phyloP scores from a whole-genome alignment of 495 filamentous ascomycete genomes.

The Podospora pseudocomata region DNA sequence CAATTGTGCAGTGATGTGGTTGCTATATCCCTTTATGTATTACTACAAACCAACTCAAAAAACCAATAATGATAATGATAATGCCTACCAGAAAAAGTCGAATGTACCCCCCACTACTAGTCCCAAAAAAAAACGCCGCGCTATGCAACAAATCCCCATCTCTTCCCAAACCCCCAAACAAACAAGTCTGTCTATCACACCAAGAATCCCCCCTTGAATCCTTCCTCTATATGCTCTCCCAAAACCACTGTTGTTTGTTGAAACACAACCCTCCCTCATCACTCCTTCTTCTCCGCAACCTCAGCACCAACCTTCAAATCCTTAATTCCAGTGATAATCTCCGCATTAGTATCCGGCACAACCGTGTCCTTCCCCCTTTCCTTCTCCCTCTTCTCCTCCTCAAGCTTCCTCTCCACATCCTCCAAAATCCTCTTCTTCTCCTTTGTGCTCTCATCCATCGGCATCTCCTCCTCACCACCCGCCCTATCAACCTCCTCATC shows the following conservation, averaged over 20 bases:
- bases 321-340: slow-evolving; percentile 50
- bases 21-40: neutral
- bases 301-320: slow-evolving; percentile 35
- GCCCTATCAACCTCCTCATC: slow-evolving; percentile 11
- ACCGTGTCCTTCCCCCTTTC: slow-evolving; percentile 12
- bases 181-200: neutral
- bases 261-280: neutral
- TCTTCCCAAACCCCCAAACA: neutral
- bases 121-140: slow-evolving; percentile 19
- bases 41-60: neutral
- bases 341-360: slow-evolving; percentile 41
- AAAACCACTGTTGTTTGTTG: neutral
- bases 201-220: slow-evolving; percentile 13
- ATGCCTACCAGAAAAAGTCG: neutral
- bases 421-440: neutral
- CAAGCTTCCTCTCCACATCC: slow-evolving; percentile 3
- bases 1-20: too few species aligned
- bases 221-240: slow-evolving; percentile 1
- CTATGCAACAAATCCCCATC: slow-evolving; percentile 26
- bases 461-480: slow-evolving; percentile 20
- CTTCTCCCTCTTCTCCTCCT: slow-evolving; percentile 2
- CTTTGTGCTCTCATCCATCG: neutral
- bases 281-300: slow-evolving; percentile 19
- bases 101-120: too few species aligned
- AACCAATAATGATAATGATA: neutral